Conservation (phyloP, 1,284 basidiomycete genomes). For the Puccinia novopanici region DNA sequence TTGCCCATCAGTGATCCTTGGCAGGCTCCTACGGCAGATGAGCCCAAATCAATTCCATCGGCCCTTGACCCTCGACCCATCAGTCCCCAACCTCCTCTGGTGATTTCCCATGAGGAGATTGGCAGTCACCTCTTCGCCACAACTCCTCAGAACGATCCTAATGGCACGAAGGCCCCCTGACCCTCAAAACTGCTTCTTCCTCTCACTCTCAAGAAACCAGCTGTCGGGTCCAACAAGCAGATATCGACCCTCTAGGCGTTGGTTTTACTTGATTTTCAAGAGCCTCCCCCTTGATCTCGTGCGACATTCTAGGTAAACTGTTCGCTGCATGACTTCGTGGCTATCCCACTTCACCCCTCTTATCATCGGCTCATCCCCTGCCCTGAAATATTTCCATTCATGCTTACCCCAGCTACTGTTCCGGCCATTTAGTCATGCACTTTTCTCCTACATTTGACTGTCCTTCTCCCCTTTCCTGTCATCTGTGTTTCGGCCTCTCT, state of each 20-base stretch:
- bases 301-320: no score
- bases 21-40: not conserved
- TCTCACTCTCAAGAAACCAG: not conserved
- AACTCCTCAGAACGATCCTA: not conserved
- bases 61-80: not conserved
- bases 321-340: no score
- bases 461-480: not conserved
- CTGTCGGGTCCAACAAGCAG: not conserved
- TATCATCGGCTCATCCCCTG: no score
- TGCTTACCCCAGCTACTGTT: no score
- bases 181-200: not conserved
- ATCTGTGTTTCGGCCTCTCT: not conserved
- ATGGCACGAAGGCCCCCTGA: not conserved
- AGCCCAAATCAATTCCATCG: not conserved
- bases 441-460: not conserved
- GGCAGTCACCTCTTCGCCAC: not conserved
- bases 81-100: not conserved
- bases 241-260: slow-evolving; percentile 44
- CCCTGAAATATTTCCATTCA: no score
- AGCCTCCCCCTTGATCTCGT: not conserved
- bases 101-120: not conserved
- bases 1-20: slow-evolving; percentile 17
- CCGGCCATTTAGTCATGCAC: no score
- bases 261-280: slow-evolving; percentile 28
- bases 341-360: no score